phyloP scores from a whole-genome alignment of 1,139 yeast species.

The Pichia sp. region DNA sequence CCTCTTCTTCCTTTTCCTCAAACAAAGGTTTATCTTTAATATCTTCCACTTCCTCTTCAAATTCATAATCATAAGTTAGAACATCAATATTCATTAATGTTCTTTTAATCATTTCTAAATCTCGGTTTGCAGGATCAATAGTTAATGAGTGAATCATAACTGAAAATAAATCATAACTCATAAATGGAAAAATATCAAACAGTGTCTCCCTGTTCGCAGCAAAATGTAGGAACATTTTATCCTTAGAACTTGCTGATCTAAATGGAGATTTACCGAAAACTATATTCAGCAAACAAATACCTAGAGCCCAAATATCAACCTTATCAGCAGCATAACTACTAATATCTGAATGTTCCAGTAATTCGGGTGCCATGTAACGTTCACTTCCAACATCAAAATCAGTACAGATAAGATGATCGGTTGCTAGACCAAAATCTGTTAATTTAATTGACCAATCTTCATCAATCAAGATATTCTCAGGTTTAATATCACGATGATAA shows the following conservation, averaged over 20 bases:
- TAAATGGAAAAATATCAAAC: conserved; percentile 85
- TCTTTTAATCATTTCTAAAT: conserved; percentile 49
- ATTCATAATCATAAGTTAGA: conserved; percentile 73
- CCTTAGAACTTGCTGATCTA: conserved; percentile 74
- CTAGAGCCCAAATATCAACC: conserved; percentile 91
- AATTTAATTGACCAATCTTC: conserved; percentile 94
- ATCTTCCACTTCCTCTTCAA: conserved; percentile 36
- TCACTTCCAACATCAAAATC: conserved; percentile 94
- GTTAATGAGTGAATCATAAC: conserved; percentile 75
- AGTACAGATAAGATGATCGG: conserved; percentile 53
- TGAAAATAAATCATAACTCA: conserved; percentile 81
- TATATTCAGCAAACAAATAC: conserved; percentile 76
- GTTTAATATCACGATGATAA: conserved; percentile 83
- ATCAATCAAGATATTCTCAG: conserved; percentile 89
- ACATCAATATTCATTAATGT: conserved; percentile 57
- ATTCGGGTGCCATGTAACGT: conserved; percentile 96
- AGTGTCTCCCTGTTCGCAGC: conserved; percentile 83
- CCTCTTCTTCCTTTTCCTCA: conserved; percentile 24
- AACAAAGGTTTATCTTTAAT: conserved; percentile 3
- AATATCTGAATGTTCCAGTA: conserved; percentile 53
- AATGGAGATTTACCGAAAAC: conserved; percentile 92
- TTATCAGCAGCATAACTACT: conserved; percentile 75
- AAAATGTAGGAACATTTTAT: conserved; percentile 81
- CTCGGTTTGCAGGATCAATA: conserved; percentile 83
- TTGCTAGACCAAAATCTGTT: conserved; percentile 95